These are phyloP conservation scores for Mycena indigotica DNA, from an alignment of 768 basidiomycete genomes.

Conservation along the genomic window DNA sequence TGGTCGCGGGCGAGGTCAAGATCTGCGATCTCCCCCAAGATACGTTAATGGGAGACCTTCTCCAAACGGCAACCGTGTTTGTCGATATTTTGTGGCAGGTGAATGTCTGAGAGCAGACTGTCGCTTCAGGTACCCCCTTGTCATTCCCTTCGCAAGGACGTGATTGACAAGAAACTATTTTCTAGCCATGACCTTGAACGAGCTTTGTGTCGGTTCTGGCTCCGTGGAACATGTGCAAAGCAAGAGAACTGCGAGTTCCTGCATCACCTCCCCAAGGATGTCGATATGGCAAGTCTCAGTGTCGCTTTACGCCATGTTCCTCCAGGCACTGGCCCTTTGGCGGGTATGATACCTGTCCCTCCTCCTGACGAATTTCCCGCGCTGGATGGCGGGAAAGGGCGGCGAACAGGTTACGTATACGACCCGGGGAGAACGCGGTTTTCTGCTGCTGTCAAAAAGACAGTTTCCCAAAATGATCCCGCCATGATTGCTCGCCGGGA, in stretches of 20 bases:
- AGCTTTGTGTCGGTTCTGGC: conserved; percentile 95
- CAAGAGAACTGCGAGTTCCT: conserved; percentile 96
- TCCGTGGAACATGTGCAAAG: conserved; percentile 95
- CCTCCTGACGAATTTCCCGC: conserved; percentile 75
- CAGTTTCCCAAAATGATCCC: conserved; percentile 37
- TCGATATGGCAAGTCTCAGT: conserved; percentile 73
- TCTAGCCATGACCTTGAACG: conserved; percentile 94
- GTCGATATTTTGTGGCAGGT: conserved; percentile 94
- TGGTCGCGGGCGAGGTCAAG: conserved; percentile 52
- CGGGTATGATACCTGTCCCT: conserved; percentile 41
- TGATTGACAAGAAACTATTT: conserved; percentile 18
- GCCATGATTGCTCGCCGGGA: conserved; percentile 56
- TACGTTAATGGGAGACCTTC: conserved; percentile 60
- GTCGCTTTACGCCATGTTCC: conserved; percentile 66
- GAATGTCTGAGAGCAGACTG: conserved; percentile 96
- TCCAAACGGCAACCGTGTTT: conserved; percentile 76
- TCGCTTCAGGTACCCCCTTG: conserved; percentile 80
- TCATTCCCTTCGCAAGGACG: too few species aligned
- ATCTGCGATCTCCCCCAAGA: conserved; percentile 35
- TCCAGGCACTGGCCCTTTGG: conserved; percentile 45
- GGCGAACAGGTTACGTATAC: conserved; percentile 49
- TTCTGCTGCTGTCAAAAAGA: conserved; percentile 85
- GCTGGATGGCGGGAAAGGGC: conserved; percentile 46
- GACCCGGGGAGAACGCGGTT: conserved; percentile 92
- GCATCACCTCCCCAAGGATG: conserved; percentile 86